A percentile compares a stretch with the other conserved stretches of the same genome.
phyloP scores from a whole-genome alignment of 2,329 filamentous ascomycete genomes.

The Fusarium incarnatum region DNA sequence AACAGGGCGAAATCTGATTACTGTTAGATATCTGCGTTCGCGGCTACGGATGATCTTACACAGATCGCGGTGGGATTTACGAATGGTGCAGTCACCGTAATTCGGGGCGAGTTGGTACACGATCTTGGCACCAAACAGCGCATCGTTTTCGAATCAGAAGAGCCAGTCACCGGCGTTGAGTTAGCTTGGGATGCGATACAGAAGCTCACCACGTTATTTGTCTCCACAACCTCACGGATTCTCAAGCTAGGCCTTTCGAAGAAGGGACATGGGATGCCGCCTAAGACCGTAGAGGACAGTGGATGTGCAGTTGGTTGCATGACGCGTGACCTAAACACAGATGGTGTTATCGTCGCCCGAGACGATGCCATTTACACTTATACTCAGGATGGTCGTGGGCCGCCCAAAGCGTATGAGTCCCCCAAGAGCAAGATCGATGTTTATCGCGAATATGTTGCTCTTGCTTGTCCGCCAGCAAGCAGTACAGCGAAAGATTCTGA shows the following conservation, averaged over 20 bases:
- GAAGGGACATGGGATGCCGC: conserved; percentile 87
- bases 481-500: conserved; percentile 68
- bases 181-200: conserved; percentile 67
- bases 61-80: conserved; percentile 96
- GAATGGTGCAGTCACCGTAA: conserved; percentile 92
- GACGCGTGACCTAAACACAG: conserved; percentile 82
- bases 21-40: conserved; percentile 82
- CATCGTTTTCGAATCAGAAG: conserved; percentile 95
- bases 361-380: conserved; percentile 98
- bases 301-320: conserved; percentile 97
- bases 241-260: conserved; percentile 88
- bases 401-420: conserved; percentile 91
- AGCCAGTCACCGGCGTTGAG: conserved; percentile 93
- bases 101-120: conserved; percentile 93
- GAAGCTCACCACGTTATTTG: conserved; percentile 81
- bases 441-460: conserved; percentile 86
- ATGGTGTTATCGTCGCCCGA: conserved; percentile 89
- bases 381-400: conserved; percentile 83
- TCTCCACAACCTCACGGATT: conserved; percentile 90
- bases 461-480: conserved; percentile 79
- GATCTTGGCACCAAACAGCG: conserved; percentile 94
- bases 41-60: conserved; percentile 86
- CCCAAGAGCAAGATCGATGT: conserved; percentile 84
- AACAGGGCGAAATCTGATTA: conserved; percentile 1
- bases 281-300: conserved; percentile 87